phyloP scores from a whole-genome alignment of 352 stramenopile species.

The Phytophthora capsici region DNA sequence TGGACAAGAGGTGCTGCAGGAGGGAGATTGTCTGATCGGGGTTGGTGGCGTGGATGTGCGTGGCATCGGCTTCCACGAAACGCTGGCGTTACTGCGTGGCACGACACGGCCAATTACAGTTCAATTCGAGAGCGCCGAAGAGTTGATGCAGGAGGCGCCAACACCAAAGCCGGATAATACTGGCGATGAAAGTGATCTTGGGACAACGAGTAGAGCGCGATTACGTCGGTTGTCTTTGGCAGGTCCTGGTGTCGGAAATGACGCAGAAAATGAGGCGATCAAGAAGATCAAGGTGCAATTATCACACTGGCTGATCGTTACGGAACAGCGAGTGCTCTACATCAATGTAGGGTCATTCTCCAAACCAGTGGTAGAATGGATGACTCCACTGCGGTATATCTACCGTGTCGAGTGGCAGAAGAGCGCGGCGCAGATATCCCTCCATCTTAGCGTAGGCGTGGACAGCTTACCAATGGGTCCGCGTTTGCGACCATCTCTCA shows the following conservation, averaged over 20 bases:
- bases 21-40: conserved; percentile 77
- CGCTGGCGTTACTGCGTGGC: conserved; percentile 76
- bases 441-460: conserved; percentile 85
- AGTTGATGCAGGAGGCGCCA: conserved; percentile 50
- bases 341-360: conserved; percentile 84
- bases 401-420: conserved; percentile 83
- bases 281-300: conserved; percentile 74
- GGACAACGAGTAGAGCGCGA: conserved; percentile 33
- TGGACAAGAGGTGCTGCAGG: conserved; percentile 72
- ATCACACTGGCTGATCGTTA: conserved; percentile 89
- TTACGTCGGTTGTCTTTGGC: conserved; percentile 32
- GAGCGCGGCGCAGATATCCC: conserved; percentile 54
- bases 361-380: conserved; percentile 87
- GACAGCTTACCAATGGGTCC: conserved; percentile 86
- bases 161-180: conserved; percentile 21
- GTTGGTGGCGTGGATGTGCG: conserved; percentile 85
- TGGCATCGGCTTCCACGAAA: conserved; percentile 88
- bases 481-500: conserved; percentile 67
- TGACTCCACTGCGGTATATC: conserved; percentile 88
- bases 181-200: conserved; percentile 23
- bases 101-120: conserved; percentile 74
- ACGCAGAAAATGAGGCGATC: conserved; percentile 36
- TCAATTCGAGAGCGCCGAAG: conserved; percentile 85
- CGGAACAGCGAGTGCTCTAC: conserved; percentile 85
- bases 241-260: conserved; percentile 20